Conservation (phyloP, 2,329 filamentous ascomycete species). For the Emmonsiellopsis sp. region DNA sequence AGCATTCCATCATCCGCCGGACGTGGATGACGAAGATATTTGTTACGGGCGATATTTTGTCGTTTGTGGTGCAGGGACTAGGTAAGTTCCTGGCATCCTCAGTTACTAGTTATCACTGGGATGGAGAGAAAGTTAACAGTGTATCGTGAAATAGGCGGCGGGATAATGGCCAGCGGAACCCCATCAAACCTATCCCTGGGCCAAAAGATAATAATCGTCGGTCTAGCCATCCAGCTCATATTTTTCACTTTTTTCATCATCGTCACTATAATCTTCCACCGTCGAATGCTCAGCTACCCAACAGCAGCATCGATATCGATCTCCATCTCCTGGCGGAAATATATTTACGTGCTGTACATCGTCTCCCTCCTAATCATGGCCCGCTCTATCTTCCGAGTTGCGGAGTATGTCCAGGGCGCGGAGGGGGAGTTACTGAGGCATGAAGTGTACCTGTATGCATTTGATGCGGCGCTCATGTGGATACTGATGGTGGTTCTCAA, state of each 20-base stretch:
- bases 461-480: slow-evolving; percentile 15
- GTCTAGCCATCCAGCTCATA: slow-evolving; percentile 41
- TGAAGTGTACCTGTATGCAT: slow-evolving; percentile 14
- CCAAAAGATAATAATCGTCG: slow-evolving; percentile 39
- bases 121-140: too few relatives aligned
- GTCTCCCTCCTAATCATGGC: slow-evolving; percentile 12
- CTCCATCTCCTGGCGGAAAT: slow-evolving; percentile 1
- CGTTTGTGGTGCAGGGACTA: slow-evolving; percentile 15
- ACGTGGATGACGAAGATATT: slow-evolving; percentile 25
- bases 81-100: slow-evolving; percentile 1
- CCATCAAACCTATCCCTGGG: slow-evolving; percentile 24
- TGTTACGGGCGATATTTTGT: slow-evolving; percentile 16
- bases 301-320: neutral
- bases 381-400: slow-evolving; percentile 14
- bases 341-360: slow-evolving; percentile 7
- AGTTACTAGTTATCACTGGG: too few relatives aligned
- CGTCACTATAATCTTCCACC: neutral
- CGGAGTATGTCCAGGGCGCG: slow-evolving; percentile 14
- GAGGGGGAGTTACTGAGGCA: slow-evolving; percentile 12
- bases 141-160: slow-evolving; percentile 25
- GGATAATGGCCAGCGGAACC: slow-evolving; percentile 27
- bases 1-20: slow-evolving; percentile 16
- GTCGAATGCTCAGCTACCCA: neutral
- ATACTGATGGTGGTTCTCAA: slow-evolving; percentile 8
- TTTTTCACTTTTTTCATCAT: slow-evolving; percentile 45